These are phyloP conservation scores for Solanum okadae DNA, from an alignment of 257 asterid genomes.

Conservation along the genomic window DNA sequence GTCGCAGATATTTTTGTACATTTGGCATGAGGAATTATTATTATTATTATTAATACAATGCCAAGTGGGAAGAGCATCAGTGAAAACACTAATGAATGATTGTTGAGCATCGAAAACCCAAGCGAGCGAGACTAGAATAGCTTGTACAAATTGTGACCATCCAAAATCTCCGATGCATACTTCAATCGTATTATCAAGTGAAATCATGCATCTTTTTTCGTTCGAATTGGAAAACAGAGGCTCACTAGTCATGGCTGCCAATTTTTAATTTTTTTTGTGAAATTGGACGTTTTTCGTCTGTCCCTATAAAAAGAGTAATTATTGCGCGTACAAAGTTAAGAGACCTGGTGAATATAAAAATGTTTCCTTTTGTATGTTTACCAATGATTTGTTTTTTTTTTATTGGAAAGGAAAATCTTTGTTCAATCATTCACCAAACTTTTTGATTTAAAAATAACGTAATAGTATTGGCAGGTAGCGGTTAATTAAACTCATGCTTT, in stretches of 20 bases:
- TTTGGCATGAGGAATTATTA: neutral
- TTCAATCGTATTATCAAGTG: slow-evolving; percentile 57
- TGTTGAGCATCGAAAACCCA: slow-evolving; percentile 76
- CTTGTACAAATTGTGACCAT: slow-evolving; percentile 46
- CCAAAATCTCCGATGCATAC: slow-evolving; percentile 55
- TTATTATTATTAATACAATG: slow-evolving; percentile 6
- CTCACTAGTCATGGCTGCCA: neutral
- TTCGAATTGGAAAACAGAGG: neutral
- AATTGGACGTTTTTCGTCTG: neutral
- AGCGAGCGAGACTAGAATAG: slow-evolving; percentile 38
- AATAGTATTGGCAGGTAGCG: neutral
- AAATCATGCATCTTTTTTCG: neutral
- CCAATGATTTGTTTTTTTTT: neutral
- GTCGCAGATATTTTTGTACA: slow-evolving; percentile 11
- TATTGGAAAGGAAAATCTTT: neutral
- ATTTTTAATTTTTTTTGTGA: neutral
- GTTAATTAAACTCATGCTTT: neutral
- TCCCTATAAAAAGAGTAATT: neutral
- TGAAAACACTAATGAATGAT: slow-evolving; percentile 47
- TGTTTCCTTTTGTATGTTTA: neutral
- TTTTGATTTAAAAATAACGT: neutral
- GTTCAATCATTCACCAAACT: neutral
- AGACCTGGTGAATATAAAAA: neutral
- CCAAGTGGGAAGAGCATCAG: slow-evolving; percentile 55
- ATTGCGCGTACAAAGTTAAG: neutral